Evolutionary conservation across 2,329 filamentous ascomycete species (phyloP), one percentile per base, ranked within the genome.

Genomic region (Colletotrichum siamense): DNA sequence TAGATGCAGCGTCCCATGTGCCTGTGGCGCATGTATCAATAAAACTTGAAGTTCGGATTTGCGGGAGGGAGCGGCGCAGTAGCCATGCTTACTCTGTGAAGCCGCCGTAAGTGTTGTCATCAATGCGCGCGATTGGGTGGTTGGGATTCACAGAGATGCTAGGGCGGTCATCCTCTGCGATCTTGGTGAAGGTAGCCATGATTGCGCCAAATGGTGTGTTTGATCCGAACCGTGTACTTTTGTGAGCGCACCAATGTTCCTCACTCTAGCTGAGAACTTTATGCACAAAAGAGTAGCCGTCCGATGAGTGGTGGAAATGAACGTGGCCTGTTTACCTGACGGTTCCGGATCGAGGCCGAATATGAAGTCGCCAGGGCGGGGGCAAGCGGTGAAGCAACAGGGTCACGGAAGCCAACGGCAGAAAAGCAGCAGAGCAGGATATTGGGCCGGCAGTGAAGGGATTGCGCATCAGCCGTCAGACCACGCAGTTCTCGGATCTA

Each of bases 1-100:
- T 97, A 96, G 82, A 97, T 96, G 87, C 95, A 97, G 77, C 95
- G 92, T 80, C 95, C 95, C 95, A 97, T 97, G 85, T 97, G 95
- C 80, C 94, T 95, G 79, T 36, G 52, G 32, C 22, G 34, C 64
- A 22, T 8, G 34, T 44, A n/a, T 76, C 26, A 76, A 64, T 49
- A 8, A 55, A 57, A 30, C 18, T 26, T 22, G 22, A 16, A 16
- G 32, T 22, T 5, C 30, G 67, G 34, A 30, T n/a, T 18, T 36
- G 67, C 44, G 44, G n/a, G 69, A 36, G 32, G 28, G 34, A 36
- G 32, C n/a, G 69, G 28, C 36, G 26, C 18, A 36, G 32, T 10
- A 62, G 26, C 6, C 18, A 55, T 30, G 84, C 91, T 85, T 87
- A 95, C 94, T 97, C 95, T 75, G 93, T 95, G 85, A 97, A 97